These are phyloP conservation scores for Penicillium maclennaniae DNA, from an alignment of 495 filamentous ascomycete species.

Conservation along the genomic window DNA sequence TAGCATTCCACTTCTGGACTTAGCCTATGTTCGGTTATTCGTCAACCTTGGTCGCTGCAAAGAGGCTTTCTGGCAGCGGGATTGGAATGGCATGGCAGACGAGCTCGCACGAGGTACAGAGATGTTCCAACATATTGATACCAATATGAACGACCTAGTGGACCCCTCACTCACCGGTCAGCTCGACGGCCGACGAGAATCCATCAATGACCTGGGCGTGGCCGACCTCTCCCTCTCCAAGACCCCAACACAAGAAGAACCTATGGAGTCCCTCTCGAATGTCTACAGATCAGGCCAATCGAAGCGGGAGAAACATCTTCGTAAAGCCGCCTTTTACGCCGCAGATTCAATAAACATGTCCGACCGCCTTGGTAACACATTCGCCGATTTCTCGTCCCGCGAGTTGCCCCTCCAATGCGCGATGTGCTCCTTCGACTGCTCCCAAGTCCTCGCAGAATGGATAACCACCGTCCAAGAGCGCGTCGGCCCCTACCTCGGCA, in stretches of 20 bases:
- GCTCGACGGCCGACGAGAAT: slow-evolving; percentile 32
- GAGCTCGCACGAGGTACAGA: slow-evolving; percentile 80
- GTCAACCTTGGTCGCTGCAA: slow-evolving; percentile 90
- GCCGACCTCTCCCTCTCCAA: slow-evolving; percentile 43
- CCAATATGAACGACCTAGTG: slow-evolving; percentile 23
- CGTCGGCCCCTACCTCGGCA: slow-evolving; percentile 80
- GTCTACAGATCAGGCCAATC: slow-evolving; percentile 43
- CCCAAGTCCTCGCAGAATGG: slow-evolving; percentile 97
- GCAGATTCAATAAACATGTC: slow-evolving; percentile 90
- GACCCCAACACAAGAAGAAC: slow-evolving; percentile 37
- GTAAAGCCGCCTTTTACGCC: slow-evolving; percentile 91
- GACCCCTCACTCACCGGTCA: slow-evolving; percentile 31
- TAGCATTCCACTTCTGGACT: slow-evolving; percentile 87
- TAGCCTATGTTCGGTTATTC: slow-evolving; percentile 90
- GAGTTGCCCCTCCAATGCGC: slow-evolving; percentile 92
- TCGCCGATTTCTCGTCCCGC: slow-evolving; percentile 77
- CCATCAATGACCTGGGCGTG: slow-evolving; percentile 39
- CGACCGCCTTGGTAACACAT: slow-evolving; percentile 81
- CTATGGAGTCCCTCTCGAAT: slow-evolving; percentile 30
- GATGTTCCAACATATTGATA: slow-evolving; percentile 70
- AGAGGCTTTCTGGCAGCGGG: slow-evolving; percentile 90
- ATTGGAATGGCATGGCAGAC: slow-evolving; percentile 90
- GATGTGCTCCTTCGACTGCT: slow-evolving; percentile 92
- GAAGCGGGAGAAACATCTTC: slow-evolving; percentile 79
- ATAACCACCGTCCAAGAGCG: slow-evolving; percentile 91